Conservation (phyloP, 176 grass and related monocot genomes). For the Urochloa ruziziensis region DNA sequence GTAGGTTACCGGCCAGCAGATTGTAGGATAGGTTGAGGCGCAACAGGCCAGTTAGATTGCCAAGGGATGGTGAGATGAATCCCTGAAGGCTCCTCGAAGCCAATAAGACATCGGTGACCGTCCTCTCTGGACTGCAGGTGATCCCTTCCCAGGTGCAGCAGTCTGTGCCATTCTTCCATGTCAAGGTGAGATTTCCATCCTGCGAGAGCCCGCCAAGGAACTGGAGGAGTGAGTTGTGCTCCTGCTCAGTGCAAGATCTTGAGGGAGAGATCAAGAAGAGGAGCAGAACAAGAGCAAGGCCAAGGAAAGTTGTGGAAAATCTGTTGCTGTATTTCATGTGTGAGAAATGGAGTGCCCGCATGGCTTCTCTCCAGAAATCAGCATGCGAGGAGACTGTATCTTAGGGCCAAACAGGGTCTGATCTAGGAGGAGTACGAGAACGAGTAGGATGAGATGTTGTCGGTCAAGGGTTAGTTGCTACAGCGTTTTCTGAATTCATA, state of each 20-base stretch:
- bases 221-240: slow-evolving; percentile 38
- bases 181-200: neutral
- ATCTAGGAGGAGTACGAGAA: too few relatives aligned
- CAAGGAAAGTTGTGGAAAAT: too few relatives aligned
- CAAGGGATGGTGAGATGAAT: slow-evolving; percentile 32
- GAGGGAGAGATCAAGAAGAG: slow-evolving; percentile 14
- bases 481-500: too few relatives aligned
- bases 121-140: slow-evolving; percentile 2
- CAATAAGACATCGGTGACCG: slow-evolving; percentile 25
- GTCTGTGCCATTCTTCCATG: slow-evolving; percentile 26
- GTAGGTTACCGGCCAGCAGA: slow-evolving; percentile 14
- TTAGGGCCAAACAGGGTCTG: too few relatives aligned
- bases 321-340: too few relatives aligned
- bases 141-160: slow-evolving; percentile 55
- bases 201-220: slow-evolving; percentile 33
- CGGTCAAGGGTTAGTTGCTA: too few relatives aligned
- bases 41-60: slow-evolving; percentile 38
- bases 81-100: slow-evolving; percentile 36
- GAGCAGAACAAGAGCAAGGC: slow-evolving; percentile 12
- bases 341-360: too few relatives aligned
- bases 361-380: too few relatives aligned
- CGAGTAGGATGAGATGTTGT: too few relatives aligned
- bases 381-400: too few relatives aligned
- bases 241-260: slow-evolving; percentile 30
- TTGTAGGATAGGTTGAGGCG: slow-evolving; percentile 47